Conservation (phyloP, 352 stramenopile genomes). For the Aphanomyces stellatus region DNA sequence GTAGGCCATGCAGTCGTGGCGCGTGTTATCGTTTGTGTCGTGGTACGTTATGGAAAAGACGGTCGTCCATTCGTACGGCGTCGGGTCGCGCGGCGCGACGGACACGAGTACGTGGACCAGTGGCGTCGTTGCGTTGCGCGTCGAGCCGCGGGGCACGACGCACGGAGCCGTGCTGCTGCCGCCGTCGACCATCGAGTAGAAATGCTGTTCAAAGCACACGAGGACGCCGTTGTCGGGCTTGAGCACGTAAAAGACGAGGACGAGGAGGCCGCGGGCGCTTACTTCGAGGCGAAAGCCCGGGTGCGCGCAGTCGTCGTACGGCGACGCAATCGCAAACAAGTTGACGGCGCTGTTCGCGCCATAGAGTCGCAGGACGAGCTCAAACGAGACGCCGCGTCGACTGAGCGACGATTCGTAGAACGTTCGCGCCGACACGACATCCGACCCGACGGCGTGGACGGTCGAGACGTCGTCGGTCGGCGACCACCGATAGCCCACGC, state of each 20-base stretch:
- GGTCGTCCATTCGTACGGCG: not conserved
- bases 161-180: not conserved
- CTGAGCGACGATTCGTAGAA: not conserved
- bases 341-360: slow-evolving; percentile 45
- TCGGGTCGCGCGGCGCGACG: not conserved
- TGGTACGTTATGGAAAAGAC: not conserved
- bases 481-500: not conserved
- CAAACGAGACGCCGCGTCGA: slow-evolving; percentile 45
- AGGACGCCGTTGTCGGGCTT: slow-evolving; percentile 21
- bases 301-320: slow-evolving; percentile 50
- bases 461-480: not conserved
- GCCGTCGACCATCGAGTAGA: slow-evolving; percentile 9
- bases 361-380: slow-evolving; percentile 43
- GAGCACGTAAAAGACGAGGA: slow-evolving; percentile 44
- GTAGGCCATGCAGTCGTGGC: not conserved
- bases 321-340: slow-evolving; percentile 59
- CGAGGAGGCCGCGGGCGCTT: slow-evolving; percentile 39
- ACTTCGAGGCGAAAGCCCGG: slow-evolving; percentile 62
- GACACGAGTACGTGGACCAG: not conserved
- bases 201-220: slow-evolving; percentile 11
- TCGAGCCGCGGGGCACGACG: not conserved
- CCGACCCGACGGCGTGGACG: not conserved
- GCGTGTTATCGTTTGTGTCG: not conserved
- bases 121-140: not conserved
- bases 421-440: not conserved